Base-by-base conservation (phyloP, 176 grass and related monocot species). In the Coix lacrymajobi region DNA sequence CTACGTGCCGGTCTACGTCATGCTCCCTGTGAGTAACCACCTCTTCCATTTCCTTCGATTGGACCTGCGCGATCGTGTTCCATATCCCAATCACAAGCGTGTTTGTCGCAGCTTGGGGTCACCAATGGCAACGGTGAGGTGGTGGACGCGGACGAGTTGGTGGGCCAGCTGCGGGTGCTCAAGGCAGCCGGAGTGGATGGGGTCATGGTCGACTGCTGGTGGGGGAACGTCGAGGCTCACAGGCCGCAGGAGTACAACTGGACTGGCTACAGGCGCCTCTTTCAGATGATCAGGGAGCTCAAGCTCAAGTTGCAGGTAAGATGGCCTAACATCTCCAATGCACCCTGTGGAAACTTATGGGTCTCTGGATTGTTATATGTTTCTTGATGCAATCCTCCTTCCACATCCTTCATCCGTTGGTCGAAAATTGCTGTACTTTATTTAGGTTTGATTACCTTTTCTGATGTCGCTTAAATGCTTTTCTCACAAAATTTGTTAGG, bases 191-290 rank as follows among this genome's bases (percentile, higher is more conserved):
- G 85, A 8, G 92, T 98, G 2, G 92, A 98, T 24, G 92, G 95
- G 5, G 95, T 98, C 32, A 98, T 93, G 92, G 88, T 98, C 7
- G 92, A 98, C 61, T 95, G 92, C 84, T 98, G 90, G 90, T 98
- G 96, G 96, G 95, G 95, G 20, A 91, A 88, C 36, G 92, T 98
- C 20, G 96, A 98, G 79, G 65, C 90, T 2, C 62, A 85, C 81
- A 40, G 16, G 9, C 92, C 90, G 8, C 88, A 83, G 72, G 66
- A 93, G 78, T 98, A 98, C 61, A 89, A 95, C 73, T 95, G 96
- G 96, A 83, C 85, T 1, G 92, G 92, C 1, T 98, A 98, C 83
- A 84, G 84, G 44, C 82, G 79, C 6, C 87, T 98, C n/a, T 98
- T 98, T 78, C 84, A 82, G 44, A 89, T 93, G 72, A 82, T 95